These are phyloP conservation scores for Odontarrhena argentea DNA, from an alignment of 345 rosid species.

Conservation along the genomic window DNA sequence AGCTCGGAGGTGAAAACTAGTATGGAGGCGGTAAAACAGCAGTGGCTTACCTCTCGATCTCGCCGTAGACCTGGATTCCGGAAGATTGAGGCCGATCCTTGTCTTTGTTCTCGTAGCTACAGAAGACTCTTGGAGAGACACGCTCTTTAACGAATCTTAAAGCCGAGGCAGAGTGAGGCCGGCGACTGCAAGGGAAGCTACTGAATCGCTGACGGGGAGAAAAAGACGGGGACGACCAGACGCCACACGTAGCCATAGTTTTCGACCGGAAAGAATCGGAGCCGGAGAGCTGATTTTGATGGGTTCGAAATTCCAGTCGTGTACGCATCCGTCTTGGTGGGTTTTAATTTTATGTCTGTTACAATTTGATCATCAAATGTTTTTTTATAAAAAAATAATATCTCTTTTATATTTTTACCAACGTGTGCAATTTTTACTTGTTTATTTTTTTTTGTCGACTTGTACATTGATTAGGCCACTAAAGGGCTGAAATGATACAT, in stretches of 20 bases:
- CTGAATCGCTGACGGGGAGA: constrained; percentile 35
- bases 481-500: no score
- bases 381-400: no score
- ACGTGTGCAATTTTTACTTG: no score
- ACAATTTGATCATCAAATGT: no score
- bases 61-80: constrained; percentile 71
- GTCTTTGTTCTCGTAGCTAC: constrained; percentile 35
- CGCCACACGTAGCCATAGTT: constrained; percentile 37
- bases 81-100: constrained; percentile 54
- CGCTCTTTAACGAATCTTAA: constrained; percentile 1
- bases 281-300: not conserved
- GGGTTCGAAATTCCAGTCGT: no score
- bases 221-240: constrained; percentile 31
- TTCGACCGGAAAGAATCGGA: not conserved
- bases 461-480: no score
- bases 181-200: constrained; percentile 18
- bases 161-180: not conserved
- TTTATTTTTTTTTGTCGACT: no score
- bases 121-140: constrained; percentile 18
- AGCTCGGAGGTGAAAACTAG: not conserved
- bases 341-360: no score
- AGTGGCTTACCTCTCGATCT: constrained; percentile 74
- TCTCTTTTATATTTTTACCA: no score
- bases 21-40: not conserved
- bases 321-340: no score